These are phyloP conservation scores for Sugiyamaella mastotermitis DNA, from an alignment of 805 yeast species.

Conservation along the genomic window DNA sequence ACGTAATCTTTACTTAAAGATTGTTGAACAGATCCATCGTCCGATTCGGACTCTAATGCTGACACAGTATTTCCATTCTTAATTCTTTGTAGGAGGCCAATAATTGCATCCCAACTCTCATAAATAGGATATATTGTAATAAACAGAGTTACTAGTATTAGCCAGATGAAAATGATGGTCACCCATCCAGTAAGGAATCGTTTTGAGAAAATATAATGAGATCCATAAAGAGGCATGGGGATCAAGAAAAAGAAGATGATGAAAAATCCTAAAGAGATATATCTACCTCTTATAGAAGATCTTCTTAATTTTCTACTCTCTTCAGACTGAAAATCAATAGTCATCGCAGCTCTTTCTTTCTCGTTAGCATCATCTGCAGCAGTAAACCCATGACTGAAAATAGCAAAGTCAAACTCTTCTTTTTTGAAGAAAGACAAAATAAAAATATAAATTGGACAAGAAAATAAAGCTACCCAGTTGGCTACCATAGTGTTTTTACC, in stretches of 20 bases:
- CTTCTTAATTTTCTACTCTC: conserved; percentile 48
- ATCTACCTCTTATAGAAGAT: conserved; percentile 57
- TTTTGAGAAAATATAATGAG: conserved; percentile 67
- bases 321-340: conserved; percentile 30
- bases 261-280: conserved; percentile 55
- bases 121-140: conserved; percentile 65
- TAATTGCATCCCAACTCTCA: conserved; percentile 52
- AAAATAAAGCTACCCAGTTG: conserved; percentile 26
- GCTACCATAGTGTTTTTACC: conserved; percentile 27
- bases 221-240: conserved; percentile 96
- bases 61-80: background rate
- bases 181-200: conserved; percentile 87
- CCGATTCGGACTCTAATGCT: background rate
- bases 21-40: too few species aligned
- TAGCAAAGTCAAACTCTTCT: conserved; percentile 68
- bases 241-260: conserved; percentile 63
- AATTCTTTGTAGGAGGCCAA: background rate
- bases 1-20: too few species aligned
- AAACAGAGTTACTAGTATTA: conserved; percentile 44
- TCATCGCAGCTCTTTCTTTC: conserved; percentile 37
- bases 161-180: conserved; percentile 73
- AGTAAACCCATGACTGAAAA: conserved; percentile 52
- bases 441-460: conserved; percentile 19
- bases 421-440: conserved; percentile 42
- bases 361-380: conserved; percentile 49